Evolutionary conservation across 768 basidiomycete species (phyloP).

Genomic region (Termitomyces sp.): DNA sequence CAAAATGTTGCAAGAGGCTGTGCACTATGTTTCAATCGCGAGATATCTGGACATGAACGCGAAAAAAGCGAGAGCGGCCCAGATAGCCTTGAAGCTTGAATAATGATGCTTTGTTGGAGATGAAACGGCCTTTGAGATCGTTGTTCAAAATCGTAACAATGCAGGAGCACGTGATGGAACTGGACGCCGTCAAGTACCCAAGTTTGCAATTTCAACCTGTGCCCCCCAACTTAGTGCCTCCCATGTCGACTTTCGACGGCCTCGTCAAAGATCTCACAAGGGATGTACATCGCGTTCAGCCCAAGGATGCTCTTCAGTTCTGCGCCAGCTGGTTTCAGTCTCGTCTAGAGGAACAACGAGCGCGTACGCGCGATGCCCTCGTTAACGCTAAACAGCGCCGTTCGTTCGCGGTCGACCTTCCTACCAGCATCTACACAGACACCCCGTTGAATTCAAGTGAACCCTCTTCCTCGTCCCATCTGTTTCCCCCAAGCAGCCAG

Average conservation of each 20-base stretch:
- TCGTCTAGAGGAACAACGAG: constrained; percentile 81
- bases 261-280: constrained; percentile 84
- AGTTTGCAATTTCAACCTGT: constrained; percentile 19
- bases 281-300: constrained; percentile 82
- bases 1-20: not conserved
- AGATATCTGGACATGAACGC: not conserved
- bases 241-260: constrained; percentile 74
- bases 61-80: not conserved
- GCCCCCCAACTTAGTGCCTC: not conserved
- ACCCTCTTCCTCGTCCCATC: constrained; percentile 50
- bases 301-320: constrained; percentile 88
- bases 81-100: not conserved
- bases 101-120: constrained; percentile 10
- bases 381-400: constrained; percentile 49
- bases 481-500: constrained; percentile 38
- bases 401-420: constrained; percentile 49
- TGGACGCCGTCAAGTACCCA: constrained; percentile 1
- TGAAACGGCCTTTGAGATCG: constrained; percentile 14
- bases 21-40: constrained; percentile 5
- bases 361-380: constrained; percentile 65
- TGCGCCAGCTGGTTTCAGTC: constrained; percentile 94
- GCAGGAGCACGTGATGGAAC: constrained; percentile 15
- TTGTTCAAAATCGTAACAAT: constrained; percentile 11
- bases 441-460: constrained; percentile 30
- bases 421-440: constrained; percentile 60